Evolutionary conservation across 2,329 filamentous ascomycete species (phyloP).

Genomic region (Venturia asperata): DNA sequence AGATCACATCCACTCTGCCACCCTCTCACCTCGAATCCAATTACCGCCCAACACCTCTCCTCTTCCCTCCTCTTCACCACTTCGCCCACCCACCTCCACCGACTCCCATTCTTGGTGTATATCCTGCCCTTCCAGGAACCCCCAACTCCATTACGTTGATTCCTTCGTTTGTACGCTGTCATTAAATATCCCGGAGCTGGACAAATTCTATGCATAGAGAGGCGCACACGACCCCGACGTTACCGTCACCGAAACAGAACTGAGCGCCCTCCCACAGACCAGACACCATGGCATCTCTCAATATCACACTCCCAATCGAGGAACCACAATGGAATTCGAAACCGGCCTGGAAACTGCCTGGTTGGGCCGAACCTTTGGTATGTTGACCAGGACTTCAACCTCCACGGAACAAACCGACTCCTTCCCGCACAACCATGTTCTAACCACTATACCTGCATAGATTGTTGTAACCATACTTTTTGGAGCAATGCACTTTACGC

Average conservation of each 20-base stretch:
- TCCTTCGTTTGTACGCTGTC: neutral
- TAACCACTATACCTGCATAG: conserved; percentile 26
- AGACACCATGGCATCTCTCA: conserved; percentile 15
- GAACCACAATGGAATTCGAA: conserved; percentile 35
- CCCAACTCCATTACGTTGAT: too few species aligned
- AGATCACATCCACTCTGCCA: too few species aligned
- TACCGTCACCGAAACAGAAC: neutral
- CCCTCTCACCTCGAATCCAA: too few species aligned
- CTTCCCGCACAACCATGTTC: neutral
- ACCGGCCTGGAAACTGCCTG: conserved; percentile 37
- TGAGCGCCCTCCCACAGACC: neutral
- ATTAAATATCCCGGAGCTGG: neutral
- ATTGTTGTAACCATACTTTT: conserved; percentile 47
- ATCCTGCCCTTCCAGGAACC: too few species aligned
- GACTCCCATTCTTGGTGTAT: too few species aligned
- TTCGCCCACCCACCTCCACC: neutral
- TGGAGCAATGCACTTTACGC: conserved; percentile 43
- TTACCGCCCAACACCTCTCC: too few species aligned
- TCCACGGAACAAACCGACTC: neutral
- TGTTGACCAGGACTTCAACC: conserved; percentile 20
- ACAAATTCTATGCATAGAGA: neutral
- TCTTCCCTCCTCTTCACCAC: neutral
- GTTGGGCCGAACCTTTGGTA: conserved; percentile 37
- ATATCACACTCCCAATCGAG: conserved; percentile 21
- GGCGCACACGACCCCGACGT: neutral